A percentile compares a stretch with the other conserved stretches of the same genome.
These are phyloP conservation scores for Magnolia sinica DNA, from an alignment of 164 flowering plant species.

Conservation along the genomic window DNA sequence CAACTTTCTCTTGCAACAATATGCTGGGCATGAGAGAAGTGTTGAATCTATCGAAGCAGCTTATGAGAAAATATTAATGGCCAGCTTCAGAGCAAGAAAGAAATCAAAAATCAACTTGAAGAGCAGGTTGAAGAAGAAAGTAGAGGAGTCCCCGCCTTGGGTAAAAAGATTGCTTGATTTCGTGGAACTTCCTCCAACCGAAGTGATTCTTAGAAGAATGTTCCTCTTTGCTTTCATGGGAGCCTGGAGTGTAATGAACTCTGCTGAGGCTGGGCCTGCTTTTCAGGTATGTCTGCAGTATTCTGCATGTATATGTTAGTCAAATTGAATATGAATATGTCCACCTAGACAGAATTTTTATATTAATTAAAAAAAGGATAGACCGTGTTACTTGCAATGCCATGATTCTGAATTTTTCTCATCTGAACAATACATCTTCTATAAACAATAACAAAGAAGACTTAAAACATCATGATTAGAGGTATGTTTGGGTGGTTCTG, in stretches of 20 bases:
- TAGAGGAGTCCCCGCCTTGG: constrained; percentile 98
- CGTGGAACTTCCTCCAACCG: constrained; percentile 77
- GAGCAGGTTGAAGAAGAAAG: constrained; percentile 73
- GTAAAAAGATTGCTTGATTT: constrained; percentile 60
- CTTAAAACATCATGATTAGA: too few relatives aligned
- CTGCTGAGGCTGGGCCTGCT: constrained; percentile 97
- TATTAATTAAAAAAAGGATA: too few relatives aligned
- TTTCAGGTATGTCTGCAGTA: constrained; percentile 66
- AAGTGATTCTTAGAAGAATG: constrained; percentile 72
- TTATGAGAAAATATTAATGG: constrained; percentile 81
- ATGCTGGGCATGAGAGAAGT: constrained; percentile 83
- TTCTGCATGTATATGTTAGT: too few relatives aligned
- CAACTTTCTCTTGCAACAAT: constrained; percentile 82
- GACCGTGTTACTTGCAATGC: too few relatives aligned
- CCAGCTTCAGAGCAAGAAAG: constrained; percentile 72
- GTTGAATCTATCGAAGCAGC: constrained; percentile 93
- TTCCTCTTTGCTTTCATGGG: constrained; percentile 90
- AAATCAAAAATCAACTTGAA: constrained; percentile 87
- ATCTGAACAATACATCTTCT: too few relatives aligned
- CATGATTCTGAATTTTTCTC: too few relatives aligned
- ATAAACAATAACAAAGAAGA: too few relatives aligned
- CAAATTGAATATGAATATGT: too few relatives aligned
- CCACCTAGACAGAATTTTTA: too few relatives aligned
- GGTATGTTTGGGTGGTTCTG: too few relatives aligned
- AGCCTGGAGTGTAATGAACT: constrained; percentile 87